These are phyloP conservation scores for Pythium vanterpoolii DNA, from an alignment of 352 stramenopile species.

Conservation along the genomic window DNA sequence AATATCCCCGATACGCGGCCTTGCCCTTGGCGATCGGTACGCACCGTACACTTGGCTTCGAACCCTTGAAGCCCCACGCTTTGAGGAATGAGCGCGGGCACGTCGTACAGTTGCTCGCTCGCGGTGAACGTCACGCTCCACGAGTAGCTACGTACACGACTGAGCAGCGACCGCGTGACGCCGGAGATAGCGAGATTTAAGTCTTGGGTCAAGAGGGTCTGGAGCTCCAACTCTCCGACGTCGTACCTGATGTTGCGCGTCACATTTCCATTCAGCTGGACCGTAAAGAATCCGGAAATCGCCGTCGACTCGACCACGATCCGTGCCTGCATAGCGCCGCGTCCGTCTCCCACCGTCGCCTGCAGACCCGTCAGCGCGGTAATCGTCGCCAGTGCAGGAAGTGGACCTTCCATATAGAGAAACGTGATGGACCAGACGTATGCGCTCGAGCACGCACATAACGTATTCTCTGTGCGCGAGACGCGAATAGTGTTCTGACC, in stretches of 20 bases:
- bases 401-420: slow-evolving; percentile 52
- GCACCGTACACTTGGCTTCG: slow-evolving; percentile 41
- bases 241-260: slow-evolving; percentile 72
- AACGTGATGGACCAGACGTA: slow-evolving; percentile 84
- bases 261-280: slow-evolving; percentile 50
- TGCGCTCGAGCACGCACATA: slow-evolving; percentile 62
- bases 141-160: slow-evolving; percentile 43
- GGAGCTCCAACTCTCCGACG: slow-evolving; percentile 48
- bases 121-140: slow-evolving; percentile 80
- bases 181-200: slow-evolving; percentile 52
- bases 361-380: slow-evolving; percentile 48
- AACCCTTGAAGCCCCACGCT: slow-evolving; percentile 54
- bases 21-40: slow-evolving; percentile 53
- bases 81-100: slow-evolving; percentile 48
- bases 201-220: slow-evolving; percentile 58
- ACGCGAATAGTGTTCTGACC: slow-evolving; percentile 54
- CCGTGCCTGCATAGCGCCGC: slow-evolving; percentile 29
- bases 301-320: slow-evolving; percentile 62
- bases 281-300: slow-evolving; percentile 60
- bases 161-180: slow-evolving; percentile 41
- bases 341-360: slow-evolving; percentile 63
- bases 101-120: slow-evolving; percentile 61
- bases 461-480: slow-evolving; percentile 54
- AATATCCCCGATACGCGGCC: slow-evolving; percentile 70
- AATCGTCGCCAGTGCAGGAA: slow-evolving; percentile 42